Conservation (phyloP, 2,329 filamentous ascomycete genomes). For the Teratosphaeria viscida region DNA sequence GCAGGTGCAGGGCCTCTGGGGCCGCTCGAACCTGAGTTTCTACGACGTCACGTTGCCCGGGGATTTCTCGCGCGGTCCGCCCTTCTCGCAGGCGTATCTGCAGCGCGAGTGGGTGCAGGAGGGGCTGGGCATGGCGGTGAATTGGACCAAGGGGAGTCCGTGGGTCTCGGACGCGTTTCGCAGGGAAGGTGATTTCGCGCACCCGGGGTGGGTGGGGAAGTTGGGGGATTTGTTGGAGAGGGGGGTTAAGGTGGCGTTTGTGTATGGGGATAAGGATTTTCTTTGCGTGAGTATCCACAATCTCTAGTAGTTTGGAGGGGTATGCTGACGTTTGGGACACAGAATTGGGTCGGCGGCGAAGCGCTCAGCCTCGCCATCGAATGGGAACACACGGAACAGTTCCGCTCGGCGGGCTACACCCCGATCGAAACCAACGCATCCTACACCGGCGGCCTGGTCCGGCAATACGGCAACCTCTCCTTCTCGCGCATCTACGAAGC, state of each 20-base stretch:
- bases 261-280: constrained; percentile 48
- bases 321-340: constrained; percentile 23
- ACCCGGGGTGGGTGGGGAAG: constrained; percentile 26
- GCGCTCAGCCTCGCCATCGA: constrained; percentile 25
- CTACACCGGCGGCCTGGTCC: constrained; percentile 6
- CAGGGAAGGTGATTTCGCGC: constrained; percentile 34
- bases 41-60: constrained; percentile 44
- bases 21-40: constrained; percentile 34
- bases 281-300: neutral
- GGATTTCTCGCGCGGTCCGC: constrained; percentile 33
- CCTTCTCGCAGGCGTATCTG: constrained; percentile 46
- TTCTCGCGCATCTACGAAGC: neutral
- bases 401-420: constrained; percentile 20
- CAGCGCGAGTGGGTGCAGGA: constrained; percentile 47
- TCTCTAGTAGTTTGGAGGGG: neutral
- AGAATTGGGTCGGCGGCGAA: constrained; percentile 16
- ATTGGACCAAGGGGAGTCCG: neutral
- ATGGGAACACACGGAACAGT: constrained; percentile 24
- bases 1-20: constrained; percentile 39
- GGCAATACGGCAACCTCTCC: neutral
- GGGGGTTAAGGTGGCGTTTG: constrained; percentile 50
- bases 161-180: constrained; percentile 32
- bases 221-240: constrained; percentile 32
- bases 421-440: constrained; percentile 24
- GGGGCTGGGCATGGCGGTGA: constrained; percentile 45